Base-by-base conservation (phyloP, 2,329 filamentous ascomycete species). In the Pseudonectria buxi region DNA sequence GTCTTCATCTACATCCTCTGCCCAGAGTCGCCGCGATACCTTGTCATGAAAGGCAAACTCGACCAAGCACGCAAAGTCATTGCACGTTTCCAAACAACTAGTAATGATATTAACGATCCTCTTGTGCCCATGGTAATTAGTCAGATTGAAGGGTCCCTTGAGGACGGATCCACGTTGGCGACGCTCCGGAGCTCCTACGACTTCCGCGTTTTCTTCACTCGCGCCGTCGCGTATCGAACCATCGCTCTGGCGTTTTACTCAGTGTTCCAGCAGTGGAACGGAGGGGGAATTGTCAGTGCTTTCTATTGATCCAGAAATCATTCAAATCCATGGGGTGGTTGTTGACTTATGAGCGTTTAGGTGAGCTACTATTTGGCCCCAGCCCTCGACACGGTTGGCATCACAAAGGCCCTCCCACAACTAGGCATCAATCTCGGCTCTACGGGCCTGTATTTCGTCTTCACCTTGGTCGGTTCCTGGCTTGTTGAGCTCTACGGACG, bases 141-240 rank as follows among this genome's bases (percentile, higher is more conserved):
- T 3, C 47, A 50, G 34, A 50, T 50, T 13, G 47, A 50, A 10
- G 40, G 44, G 29, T 50, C 47, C 3, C 42, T 50, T 10, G 47
- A 50, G 36, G 44, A 31, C 2, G 36, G 34, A 4, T 32, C 13
- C 2, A 33, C 35, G 6, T n/a, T 10, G 2, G 26, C 14, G 12
- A 41, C 36, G 6, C 36, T 50, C 25, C 26, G 35, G 10, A 46
- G 44, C 2, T 33, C 43, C 0, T 50, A 44, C 28, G 47, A 50
- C 26, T 50, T 50, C 18, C 37, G 47, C 9, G 25, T 50, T 24
- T 50, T 50, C 24, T 50, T 50, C 26, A 50, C 42, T 3, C 40
- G 45, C 16, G 22, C 33, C 2, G 42, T 43, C 1, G 26, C 38
- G 0, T 50, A 41, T 24, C 36, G 47, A 3, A 50, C 47, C 4